Evolutionary conservation across 805 yeast genomes (phyloP).

Genomic region (Novakomyces olei): DNA sequence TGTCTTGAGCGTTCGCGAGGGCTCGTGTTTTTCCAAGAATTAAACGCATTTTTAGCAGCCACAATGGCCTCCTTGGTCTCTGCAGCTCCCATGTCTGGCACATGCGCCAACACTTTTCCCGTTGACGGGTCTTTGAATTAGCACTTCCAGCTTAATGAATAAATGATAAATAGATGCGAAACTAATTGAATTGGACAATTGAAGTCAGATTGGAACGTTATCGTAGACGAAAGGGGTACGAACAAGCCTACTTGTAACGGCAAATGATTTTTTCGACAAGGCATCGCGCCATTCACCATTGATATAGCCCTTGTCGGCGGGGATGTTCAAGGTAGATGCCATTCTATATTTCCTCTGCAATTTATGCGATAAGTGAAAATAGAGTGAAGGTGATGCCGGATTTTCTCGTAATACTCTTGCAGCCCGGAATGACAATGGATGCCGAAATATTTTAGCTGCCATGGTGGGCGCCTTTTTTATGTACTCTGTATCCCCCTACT

Average conservation of each 20-base stretch:
- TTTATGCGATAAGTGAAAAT: no score
- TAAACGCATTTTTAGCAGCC: constrained; percentile 33
- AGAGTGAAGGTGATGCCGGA: no score
- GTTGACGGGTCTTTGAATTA: constrained; percentile 60
- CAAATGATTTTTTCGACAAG: constrained; percentile 25
- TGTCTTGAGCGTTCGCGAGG: constrained; percentile 34
- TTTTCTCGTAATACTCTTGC: no score
- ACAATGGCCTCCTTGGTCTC: constrained; percentile 32
- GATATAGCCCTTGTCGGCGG: constrained; percentile 39
- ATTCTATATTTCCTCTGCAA: no score
- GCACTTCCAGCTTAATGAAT: no score
- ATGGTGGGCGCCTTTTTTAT: no score
- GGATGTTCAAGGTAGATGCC: no score
- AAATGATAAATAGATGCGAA: background rate
- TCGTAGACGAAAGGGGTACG: no score
- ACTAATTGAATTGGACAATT: background rate
- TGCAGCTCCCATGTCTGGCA: constrained; percentile 32
- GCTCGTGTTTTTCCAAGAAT: constrained; percentile 28
- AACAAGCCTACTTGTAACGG: no score
- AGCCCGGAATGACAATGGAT: no score
- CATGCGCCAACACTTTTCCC: constrained; percentile 27
- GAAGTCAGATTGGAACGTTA: constrained; percentile 8
- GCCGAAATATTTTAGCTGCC: no score
- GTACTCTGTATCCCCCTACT: no score
- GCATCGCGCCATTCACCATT: constrained; percentile 53